phyloP scores from a whole-genome alignment of 2,329 filamentous ascomycete species.

The Xylariaceae sp. region DNA sequence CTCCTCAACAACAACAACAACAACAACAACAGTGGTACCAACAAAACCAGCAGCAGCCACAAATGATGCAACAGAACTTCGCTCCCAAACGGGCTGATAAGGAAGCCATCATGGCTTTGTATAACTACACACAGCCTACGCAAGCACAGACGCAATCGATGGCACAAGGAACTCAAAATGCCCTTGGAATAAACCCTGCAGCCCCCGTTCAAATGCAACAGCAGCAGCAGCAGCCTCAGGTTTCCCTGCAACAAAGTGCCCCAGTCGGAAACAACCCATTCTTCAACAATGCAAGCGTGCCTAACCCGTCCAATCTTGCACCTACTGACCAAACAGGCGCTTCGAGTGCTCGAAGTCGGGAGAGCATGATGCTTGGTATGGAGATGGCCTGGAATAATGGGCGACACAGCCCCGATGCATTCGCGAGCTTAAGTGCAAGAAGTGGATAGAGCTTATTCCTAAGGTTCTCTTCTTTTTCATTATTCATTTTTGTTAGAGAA shows the following conservation, averaged over 20 bases:
- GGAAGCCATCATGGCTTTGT: constrained; percentile 69
- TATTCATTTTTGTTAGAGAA: neutral
- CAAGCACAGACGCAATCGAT: constrained; percentile 32
- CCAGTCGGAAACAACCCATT: constrained; percentile 53
- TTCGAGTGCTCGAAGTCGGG: constrained; percentile 53
- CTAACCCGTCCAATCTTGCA: constrained; percentile 25
- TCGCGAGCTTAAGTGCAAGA: constrained; percentile 65
- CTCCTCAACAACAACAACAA: neutral
- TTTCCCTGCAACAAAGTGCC: constrained; percentile 26
- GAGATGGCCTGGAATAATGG: constrained; percentile 63
- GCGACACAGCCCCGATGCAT: constrained; percentile 73
- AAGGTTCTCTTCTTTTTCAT: neutral
- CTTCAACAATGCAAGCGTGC: constrained; percentile 31
- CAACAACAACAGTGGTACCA: constrained; percentile 17
- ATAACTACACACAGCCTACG: constrained; percentile 54
- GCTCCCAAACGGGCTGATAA: constrained; percentile 57
- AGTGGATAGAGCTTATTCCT: constrained; percentile 36
- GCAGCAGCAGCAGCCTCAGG: constrained; percentile 23
- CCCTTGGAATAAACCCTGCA: constrained; percentile 25
- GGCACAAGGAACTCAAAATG: constrained; percentile 24
- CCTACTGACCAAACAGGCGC: constrained; percentile 21
- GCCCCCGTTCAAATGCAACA: constrained; percentile 23
- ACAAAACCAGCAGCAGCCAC: constrained; percentile 17
- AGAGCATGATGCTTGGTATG: constrained; percentile 63
- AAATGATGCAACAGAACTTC: constrained; percentile 32